Percentiles rank a stretch among this genome's conserved stretches.
phyloP scores from a whole-genome alignment of 768 basidiomycete species.

The Tylopilus plumbeoviolaceoides region DNA sequence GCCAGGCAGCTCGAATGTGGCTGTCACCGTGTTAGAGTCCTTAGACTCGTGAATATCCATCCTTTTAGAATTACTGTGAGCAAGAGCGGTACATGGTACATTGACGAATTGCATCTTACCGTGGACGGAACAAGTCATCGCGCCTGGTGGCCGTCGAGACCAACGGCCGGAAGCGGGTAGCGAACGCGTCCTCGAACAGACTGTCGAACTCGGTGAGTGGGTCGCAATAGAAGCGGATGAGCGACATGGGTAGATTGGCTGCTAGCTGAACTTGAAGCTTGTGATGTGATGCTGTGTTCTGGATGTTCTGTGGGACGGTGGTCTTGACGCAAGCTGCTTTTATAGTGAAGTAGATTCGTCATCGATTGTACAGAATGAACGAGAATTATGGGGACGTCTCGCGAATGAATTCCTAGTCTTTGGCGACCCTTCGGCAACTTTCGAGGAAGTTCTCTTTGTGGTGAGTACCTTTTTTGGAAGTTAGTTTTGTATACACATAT shows the following conservation, averaged over 20 bases:
- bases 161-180: background rate
- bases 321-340: background rate
- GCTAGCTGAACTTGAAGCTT: background rate
- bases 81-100: background rate
- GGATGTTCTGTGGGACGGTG: background rate
- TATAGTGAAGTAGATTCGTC: background rate
- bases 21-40: background rate
- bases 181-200: background rate
- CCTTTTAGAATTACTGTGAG: background rate
- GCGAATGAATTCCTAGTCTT: background rate
- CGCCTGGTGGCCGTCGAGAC: background rate
- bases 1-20: slow-evolving; percentile 51
- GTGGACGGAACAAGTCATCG: background rate
- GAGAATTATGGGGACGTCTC: background rate
- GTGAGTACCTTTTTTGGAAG: background rate
- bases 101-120: background rate
- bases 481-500: background rate
- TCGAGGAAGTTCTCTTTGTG: background rate
- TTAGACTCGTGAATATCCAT: background rate
- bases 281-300: background rate
- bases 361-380: background rate
- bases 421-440: background rate
- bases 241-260: background rate
- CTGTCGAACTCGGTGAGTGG: background rate
- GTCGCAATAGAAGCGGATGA: background rate